These are phyloP conservation scores for Globisporangium cederbergense DNA, from an alignment of 352 stramenopile genomes.

Conservation along the genomic window DNA sequence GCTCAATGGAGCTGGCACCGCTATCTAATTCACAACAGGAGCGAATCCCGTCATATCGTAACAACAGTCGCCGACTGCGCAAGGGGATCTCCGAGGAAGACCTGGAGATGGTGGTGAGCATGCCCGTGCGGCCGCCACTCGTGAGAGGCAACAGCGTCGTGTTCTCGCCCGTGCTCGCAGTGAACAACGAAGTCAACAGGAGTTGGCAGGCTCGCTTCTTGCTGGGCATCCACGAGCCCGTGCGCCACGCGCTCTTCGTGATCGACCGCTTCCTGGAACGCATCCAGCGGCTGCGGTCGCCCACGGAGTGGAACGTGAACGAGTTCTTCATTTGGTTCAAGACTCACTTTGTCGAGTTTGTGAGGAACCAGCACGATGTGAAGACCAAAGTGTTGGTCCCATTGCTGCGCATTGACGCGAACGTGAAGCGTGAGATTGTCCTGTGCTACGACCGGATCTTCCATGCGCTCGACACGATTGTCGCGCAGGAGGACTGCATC, in stretches of 20 bases:
- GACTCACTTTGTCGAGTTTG: slow-evolving; percentile 75
- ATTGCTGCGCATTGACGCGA: slow-evolving; percentile 55
- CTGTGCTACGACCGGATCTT: slow-evolving; percentile 64
- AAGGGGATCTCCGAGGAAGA: slow-evolving; percentile 38
- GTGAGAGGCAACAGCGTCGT: slow-evolving; percentile 44
- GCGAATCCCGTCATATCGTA: not conserved
- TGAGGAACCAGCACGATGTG: slow-evolving; percentile 65
- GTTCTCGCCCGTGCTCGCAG: slow-evolving; percentile 64
- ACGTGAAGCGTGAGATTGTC: slow-evolving; percentile 60
- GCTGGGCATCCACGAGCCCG: slow-evolving; percentile 70
- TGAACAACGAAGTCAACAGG: slow-evolving; percentile 43
- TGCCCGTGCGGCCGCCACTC: slow-evolving; percentile 42
- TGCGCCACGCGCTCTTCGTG: slow-evolving; percentile 77
- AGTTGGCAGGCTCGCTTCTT: slow-evolving; percentile 79
- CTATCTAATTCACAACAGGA: not conserved
- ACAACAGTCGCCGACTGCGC: slow-evolving; percentile 25
- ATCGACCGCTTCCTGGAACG: slow-evolving; percentile 79
- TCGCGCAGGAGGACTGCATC: slow-evolving; percentile 50
- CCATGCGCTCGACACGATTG: slow-evolving; percentile 53
- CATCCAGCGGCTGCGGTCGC: slow-evolving; percentile 38
- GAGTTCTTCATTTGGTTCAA: slow-evolving; percentile 85
- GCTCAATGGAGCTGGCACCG: slow-evolving; percentile 9
- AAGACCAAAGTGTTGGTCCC: slow-evolving; percentile 66
- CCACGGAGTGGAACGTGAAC: slow-evolving; percentile 46
- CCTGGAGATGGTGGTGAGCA: slow-evolving; percentile 34